Percentiles rank a stretch among this genome's conserved stretches.
Evolutionary conservation across 345 rosid genomes (phyloP).

Genomic region (Euphorbia peplus): DNA sequence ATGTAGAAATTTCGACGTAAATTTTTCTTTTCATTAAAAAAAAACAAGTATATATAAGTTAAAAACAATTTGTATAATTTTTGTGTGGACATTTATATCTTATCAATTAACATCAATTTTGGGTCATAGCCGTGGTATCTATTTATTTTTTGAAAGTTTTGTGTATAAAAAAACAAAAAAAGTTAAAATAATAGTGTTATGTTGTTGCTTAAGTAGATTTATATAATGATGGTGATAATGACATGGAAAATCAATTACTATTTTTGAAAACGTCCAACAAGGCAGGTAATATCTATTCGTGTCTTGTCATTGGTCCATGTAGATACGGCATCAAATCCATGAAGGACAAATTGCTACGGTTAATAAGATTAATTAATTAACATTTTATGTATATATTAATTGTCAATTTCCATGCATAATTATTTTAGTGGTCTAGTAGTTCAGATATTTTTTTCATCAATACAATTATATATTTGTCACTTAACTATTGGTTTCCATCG

Average conservation of each 20-base stretch:
- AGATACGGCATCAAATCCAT: constrained; percentile 6
- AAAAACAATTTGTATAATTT: too few species aligned
- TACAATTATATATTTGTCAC: too few species aligned
- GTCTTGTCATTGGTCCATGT: constrained; percentile 14
- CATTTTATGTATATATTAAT: not conserved
- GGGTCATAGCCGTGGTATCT: too few species aligned
- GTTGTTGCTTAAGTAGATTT: not conserved
- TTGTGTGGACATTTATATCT: too few species aligned
- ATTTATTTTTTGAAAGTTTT: too few species aligned
- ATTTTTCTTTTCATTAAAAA: too few species aligned
- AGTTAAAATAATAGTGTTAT: not conserved
- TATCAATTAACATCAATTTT: too few species aligned
- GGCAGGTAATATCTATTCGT: constrained; percentile 6
- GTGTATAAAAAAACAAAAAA: too few species aligned
- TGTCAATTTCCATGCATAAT: not conserved
- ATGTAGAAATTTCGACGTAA: too few species aligned
- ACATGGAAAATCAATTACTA: constrained; percentile 10
- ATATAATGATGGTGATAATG: constrained; percentile 1
- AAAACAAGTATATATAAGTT: too few species aligned
- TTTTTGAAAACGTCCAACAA: not conserved
- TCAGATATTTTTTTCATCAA: not conserved
- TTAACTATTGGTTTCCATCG: too few species aligned
- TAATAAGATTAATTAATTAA: not conserved
- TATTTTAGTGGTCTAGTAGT: not conserved
- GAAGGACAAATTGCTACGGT: not conserved